phyloP scores from a whole-genome alignment of 352 stramenopile genomes.

The Aphanomyces invadans region DNA sequence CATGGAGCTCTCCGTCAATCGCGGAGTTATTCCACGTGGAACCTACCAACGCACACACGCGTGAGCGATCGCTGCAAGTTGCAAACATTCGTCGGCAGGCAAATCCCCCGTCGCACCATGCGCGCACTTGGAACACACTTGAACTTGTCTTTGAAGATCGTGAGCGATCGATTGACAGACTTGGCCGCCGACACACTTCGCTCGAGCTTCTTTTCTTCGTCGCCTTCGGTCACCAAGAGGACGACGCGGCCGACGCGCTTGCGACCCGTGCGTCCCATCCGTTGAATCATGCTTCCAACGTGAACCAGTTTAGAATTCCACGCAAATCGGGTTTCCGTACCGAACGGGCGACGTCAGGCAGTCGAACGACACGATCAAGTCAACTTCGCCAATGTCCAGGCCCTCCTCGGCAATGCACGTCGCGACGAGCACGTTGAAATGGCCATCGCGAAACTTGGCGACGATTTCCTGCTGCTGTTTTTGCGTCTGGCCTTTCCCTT shows the following conservation, averaged over 20 bases:
- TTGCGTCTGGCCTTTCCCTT: slow-evolving; percentile 89
- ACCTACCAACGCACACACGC: neutral
- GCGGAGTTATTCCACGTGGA: neutral
- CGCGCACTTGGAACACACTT: slow-evolving; percentile 70
- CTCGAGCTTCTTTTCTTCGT: slow-evolving; percentile 84
- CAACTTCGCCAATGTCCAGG: slow-evolving; percentile 93
- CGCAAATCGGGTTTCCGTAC: slow-evolving; percentile 40
- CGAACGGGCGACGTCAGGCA: slow-evolving; percentile 92
- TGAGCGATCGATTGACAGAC: slow-evolving; percentile 68
- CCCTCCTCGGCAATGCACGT: slow-evolving; percentile 96
- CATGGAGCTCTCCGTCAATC: slow-evolving; percentile 12
- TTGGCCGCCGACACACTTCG: slow-evolving; percentile 69
- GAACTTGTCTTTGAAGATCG: slow-evolving; percentile 86
- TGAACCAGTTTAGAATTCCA: too few species aligned
- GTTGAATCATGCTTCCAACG: slow-evolving; percentile 82
- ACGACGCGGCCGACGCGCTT: slow-evolving; percentile 90
- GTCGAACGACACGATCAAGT: slow-evolving; percentile 92
- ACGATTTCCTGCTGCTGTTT: slow-evolving; percentile 94
- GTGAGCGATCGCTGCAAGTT: too few species aligned
- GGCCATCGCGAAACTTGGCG: slow-evolving; percentile 70
- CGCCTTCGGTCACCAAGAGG: slow-evolving; percentile 82
- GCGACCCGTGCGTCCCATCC: slow-evolving; percentile 93
- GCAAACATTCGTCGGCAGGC: too few species aligned
- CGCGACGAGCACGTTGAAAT: slow-evolving; percentile 90
- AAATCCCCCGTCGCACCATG: too few species aligned